Evolutionary conservation across 192 early-diverging fungal genomes (phyloP).

Genomic region (Phycomyces blakesleeanus): DNA sequence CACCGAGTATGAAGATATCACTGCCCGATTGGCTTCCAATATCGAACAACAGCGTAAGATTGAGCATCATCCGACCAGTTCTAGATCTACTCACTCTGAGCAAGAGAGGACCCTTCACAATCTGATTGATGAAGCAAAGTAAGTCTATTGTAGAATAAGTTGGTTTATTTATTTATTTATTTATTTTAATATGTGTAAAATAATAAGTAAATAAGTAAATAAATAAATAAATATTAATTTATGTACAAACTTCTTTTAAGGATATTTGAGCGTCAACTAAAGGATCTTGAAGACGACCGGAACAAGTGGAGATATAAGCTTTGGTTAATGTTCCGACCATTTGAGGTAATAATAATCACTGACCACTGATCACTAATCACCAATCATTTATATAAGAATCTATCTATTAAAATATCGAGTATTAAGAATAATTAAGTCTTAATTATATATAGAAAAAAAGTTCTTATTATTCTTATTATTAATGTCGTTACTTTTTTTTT

Average conservation of each 20-base stretch:
- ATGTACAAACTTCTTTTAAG: constrained; percentile 5
- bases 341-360: constrained; percentile 17
- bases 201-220: too few relatives aligned
- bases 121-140: constrained; percentile 28
- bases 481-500: too few relatives aligned
- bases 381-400: too few relatives aligned
- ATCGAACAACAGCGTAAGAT: constrained; percentile 25
- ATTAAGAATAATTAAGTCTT: too few relatives aligned
- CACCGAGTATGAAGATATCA: constrained; percentile 22
- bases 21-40: constrained; percentile 9
- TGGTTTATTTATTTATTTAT: background rate
- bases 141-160: background rate
- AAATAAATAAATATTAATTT: too few relatives aligned
- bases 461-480: too few relatives aligned
- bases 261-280: constrained; percentile 25
- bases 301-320: constrained; percentile 8
- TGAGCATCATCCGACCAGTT: background rate
- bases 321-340: constrained; percentile 16
- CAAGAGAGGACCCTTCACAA: constrained; percentile 18
- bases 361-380: background rate
- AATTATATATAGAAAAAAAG: too few relatives aligned
- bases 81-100: background rate
- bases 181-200: too few relatives aligned
- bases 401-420: too few relatives aligned
- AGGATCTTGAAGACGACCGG: constrained; percentile 25